These are phyloP conservation scores for Carex myosuroides DNA, from an alignment of 176 grass and related monocot species.

Conservation along the genomic window DNA sequence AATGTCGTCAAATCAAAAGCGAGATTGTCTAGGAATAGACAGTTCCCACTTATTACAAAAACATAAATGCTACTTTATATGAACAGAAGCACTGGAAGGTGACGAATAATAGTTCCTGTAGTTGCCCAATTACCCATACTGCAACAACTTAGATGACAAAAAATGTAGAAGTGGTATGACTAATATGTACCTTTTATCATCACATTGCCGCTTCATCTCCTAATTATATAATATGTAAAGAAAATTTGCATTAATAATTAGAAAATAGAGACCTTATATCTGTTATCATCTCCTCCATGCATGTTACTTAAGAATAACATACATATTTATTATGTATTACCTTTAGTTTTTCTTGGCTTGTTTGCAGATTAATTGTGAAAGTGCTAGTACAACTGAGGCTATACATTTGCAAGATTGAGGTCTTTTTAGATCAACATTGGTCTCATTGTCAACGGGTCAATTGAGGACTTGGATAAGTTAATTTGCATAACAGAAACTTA, in stretches of 20 bases:
- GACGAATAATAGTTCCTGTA: neutral
- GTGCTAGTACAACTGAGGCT: neutral
- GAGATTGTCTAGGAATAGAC: neutral
- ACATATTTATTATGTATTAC: neutral
- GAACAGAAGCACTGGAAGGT: neutral
- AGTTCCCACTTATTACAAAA: neutral
- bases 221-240: slow-evolving; percentile 32
- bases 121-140: neutral
- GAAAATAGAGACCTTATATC: neutral
- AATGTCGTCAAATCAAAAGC: neutral
- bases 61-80: neutral
- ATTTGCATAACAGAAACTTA: neutral
- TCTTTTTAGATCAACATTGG: neutral
- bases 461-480: neutral
- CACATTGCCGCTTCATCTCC: slow-evolving; percentile 97
- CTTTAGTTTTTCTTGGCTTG: neutral
- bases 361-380: neutral
- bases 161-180: slow-evolving; percentile 5
- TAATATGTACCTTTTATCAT: slow-evolving; percentile 70
- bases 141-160: neutral
- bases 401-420: neutral
- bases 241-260: slow-evolving; percentile 4
- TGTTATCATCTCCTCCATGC: neutral
- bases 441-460: neutral
- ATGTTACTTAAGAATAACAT: neutral